Percentiles rank a stretch among this genome's conserved stretches.
Conservation (phyloP, 441 rosid species). For the Oxalis stricta region DNA sequence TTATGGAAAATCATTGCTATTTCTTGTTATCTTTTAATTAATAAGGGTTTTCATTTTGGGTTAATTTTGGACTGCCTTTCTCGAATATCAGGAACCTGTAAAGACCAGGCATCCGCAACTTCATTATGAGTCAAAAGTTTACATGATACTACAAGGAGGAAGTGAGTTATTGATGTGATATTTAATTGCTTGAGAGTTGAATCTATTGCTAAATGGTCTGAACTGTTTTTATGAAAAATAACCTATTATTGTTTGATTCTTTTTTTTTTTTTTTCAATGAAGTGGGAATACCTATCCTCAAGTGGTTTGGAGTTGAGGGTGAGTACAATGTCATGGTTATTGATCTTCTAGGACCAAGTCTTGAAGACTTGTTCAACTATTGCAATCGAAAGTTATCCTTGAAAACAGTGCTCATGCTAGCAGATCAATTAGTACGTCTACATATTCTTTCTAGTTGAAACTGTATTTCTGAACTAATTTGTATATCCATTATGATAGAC, state of each 20-base stretch:
- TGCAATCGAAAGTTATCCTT: slow-evolving; percentile 80
- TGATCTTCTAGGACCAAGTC: slow-evolving; percentile 95
- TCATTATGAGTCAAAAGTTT: slow-evolving; percentile 90
- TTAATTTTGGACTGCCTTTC: background rate
- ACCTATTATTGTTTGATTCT: too few relatives aligned
- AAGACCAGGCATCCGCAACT: slow-evolving; percentile 96
- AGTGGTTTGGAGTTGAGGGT: slow-evolving; percentile 92
- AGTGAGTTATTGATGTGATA: slow-evolving; percentile 34
- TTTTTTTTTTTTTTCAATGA: slow-evolving; percentile 13
- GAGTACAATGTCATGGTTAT: slow-evolving; percentile 90
- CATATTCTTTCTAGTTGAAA: background rate
- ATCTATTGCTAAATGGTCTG: background rate
- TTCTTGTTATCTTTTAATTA: too few relatives aligned
- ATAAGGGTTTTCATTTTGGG: too few relatives aligned
- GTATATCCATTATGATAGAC: background rate
- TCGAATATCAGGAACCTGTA: slow-evolving; percentile 63
- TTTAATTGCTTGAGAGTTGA: background rate
- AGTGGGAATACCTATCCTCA: slow-evolving; percentile 94
- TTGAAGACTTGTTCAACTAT: slow-evolving; percentile 92
- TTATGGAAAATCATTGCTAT: too few relatives aligned
- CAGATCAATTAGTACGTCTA: slow-evolving; percentile 79
- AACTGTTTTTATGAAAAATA: background rate
- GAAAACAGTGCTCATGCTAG: slow-evolving; percentile 95
- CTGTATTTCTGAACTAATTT: background rate
- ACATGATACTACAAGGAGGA: slow-evolving; percentile 98